These are phyloP conservation scores for Tanacetum coccineum DNA, from an alignment of 129 eudicot species.

Conservation along the genomic window DNA sequence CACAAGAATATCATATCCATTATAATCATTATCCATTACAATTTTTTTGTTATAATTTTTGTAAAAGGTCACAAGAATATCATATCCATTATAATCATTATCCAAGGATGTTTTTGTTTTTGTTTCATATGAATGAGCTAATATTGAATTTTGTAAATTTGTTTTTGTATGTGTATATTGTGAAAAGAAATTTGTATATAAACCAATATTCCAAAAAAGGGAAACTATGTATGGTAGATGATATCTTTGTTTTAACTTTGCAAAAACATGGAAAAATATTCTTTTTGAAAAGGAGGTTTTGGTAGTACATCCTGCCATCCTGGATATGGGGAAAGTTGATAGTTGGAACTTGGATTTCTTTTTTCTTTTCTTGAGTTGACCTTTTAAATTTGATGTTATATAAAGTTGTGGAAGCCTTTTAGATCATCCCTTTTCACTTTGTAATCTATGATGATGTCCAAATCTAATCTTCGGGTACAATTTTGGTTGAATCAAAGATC, in stretches of 20 bases:
- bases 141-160: too few relatives aligned
- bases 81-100: too few relatives aligned
- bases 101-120: too few relatives aligned
- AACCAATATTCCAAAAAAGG: too few relatives aligned
- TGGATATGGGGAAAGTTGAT: slow-evolving; percentile 28
- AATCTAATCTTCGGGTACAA: slow-evolving; percentile 21
- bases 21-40: too few relatives aligned
- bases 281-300: not conserved
- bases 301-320: slow-evolving; percentile 15
- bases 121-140: too few relatives aligned
- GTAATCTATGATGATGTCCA: slow-evolving; percentile 25
- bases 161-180: too few relatives aligned
- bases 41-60: too few relatives aligned
- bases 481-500: slow-evolving; percentile 5
- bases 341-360: slow-evolving; percentile 10
- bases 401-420: slow-evolving; percentile 29
- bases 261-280: not conserved
- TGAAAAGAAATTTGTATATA: too few relatives aligned
- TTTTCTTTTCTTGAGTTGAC: slow-evolving; percentile 27
- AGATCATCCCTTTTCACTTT: slow-evolving; percentile 20
- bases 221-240: too few relatives aligned
- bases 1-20: too few relatives aligned
- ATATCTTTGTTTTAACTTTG: not conserved
- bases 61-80: too few relatives aligned
- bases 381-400: slow-evolving; percentile 13